A percentile compares a stretch with the other conserved stretches of the same genome.
These are phyloP conservation scores for Maudiozyma serrabonitensis DNA, from an alignment of 805 yeast species.

Conservation along the genomic window DNA sequence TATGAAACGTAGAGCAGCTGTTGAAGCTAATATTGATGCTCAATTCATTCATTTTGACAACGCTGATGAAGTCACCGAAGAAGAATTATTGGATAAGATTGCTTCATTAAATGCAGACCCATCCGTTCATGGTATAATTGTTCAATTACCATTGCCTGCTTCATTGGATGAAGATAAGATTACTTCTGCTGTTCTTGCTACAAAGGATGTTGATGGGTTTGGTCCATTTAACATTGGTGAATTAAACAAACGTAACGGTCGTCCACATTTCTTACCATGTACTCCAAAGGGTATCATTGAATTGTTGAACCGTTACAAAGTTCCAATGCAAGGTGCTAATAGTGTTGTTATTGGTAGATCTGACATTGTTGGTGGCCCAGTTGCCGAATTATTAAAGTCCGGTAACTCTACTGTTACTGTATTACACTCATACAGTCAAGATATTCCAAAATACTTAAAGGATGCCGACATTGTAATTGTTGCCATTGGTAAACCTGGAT, in stretches of 20 bases:
- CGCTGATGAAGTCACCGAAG: constrained; percentile 43
- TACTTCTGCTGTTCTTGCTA: constrained; percentile 71
- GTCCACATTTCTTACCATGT: constrained; percentile 80
- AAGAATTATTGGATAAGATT: constrained; percentile 40
- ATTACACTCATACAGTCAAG: constrained; percentile 64
- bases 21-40: constrained; percentile 69
- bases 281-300: constrained; percentile 91
- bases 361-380: constrained; percentile 93
- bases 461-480: constrained; percentile 79
- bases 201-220: constrained; percentile 93
- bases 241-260: constrained; percentile 75
- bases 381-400: constrained; percentile 69
- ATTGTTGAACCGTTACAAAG: constrained; percentile 59
- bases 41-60: constrained; percentile 56
- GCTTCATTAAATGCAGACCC: constrained; percentile 62
- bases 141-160: constrained; percentile 83
- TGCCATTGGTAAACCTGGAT: constrained; percentile 65
- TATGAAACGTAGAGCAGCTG: constrained; percentile 85
- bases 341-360: constrained; percentile 93
- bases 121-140: constrained; percentile 72
- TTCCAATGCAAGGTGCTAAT: constrained; percentile 61
- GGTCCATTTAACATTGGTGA: constrained; percentile 86
- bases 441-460: constrained; percentile 47
- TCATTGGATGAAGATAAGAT: constrained; percentile 69
- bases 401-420: constrained; percentile 83